Evolutionary conservation across 2,329 filamentous ascomycete species (phyloP).

Genomic region (Penicillium polonicum): DNA sequence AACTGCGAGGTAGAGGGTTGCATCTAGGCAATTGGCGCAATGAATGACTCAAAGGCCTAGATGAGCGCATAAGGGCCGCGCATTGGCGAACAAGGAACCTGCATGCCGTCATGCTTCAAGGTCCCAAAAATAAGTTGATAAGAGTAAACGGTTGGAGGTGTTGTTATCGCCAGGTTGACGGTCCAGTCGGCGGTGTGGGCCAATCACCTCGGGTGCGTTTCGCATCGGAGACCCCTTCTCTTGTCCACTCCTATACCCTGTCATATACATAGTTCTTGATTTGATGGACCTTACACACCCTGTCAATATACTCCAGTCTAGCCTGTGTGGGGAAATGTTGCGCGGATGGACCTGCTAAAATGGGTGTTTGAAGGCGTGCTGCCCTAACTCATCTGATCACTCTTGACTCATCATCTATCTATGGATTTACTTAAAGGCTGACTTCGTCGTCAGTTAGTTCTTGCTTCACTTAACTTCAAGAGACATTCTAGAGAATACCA

Average conservation of each 20-base stretch:
- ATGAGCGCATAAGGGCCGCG: slow-evolving; percentile 27
- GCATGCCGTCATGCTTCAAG: slow-evolving; percentile 35
- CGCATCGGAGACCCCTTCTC: slow-evolving; percentile 3
- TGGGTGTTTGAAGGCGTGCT: slow-evolving; percentile 6
- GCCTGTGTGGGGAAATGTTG: neutral
- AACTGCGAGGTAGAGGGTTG: slow-evolving; percentile 21
- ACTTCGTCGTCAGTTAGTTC: neutral
- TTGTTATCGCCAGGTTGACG: slow-evolving; percentile 14
- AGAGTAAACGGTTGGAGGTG: slow-evolving; percentile 3
- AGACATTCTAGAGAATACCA: neutral
- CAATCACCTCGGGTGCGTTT: slow-evolving; percentile 27
- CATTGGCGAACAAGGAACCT: slow-evolving; percentile 33
- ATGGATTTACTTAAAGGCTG: slow-evolving; percentile 3
- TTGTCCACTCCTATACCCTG: neutral
- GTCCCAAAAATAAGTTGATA: slow-evolving; percentile 5
- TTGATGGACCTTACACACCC: neutral
- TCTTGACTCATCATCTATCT: neutral
- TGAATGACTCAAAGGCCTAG: slow-evolving; percentile 10
- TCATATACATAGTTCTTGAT: neutral
- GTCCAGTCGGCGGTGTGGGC: slow-evolving; percentile 25
- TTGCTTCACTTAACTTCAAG: neutral
- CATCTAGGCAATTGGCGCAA: slow-evolving; percentile 13
- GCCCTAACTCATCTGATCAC: neutral
- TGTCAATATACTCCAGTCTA: neutral
- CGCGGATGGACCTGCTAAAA: slow-evolving; percentile 20